Conservation (phyloP, 2,329 filamentous ascomycete species). For the Colletotrichum tropicale region DNA sequence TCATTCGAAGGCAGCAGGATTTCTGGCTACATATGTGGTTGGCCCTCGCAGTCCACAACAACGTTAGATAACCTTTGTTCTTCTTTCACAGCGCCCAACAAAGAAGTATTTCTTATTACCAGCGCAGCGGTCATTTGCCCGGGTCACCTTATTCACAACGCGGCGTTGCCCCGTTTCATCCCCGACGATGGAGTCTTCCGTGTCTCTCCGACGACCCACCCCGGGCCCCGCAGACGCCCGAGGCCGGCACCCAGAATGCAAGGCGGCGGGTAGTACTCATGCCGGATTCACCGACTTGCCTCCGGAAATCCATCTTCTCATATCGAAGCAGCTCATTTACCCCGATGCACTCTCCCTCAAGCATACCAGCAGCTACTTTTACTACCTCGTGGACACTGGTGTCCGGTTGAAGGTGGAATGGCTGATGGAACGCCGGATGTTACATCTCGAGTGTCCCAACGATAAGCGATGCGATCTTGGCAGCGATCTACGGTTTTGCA, state of each 20-base stretch:
- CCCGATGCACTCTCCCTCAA: conserved; percentile 75
- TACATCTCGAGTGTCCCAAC: conserved; percentile 70
- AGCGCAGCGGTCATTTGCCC: too few relatives aligned
- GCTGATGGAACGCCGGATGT: conserved; percentile 66
- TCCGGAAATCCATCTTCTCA: conserved; percentile 69
- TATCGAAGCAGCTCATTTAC: conserved; percentile 66
- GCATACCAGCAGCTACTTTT: conserved; percentile 68
- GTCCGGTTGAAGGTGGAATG: conserved; percentile 70
- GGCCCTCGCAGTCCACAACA: not conserved
- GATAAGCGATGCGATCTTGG: conserved; percentile 60
- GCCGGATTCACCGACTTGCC: conserved; percentile 58
- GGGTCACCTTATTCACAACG: not conserved
- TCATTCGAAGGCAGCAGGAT: conserved; percentile 4
- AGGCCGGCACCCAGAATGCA: not conserved
- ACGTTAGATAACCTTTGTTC: not conserved
- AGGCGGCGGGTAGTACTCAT: not conserved
- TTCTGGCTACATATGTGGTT: not conserved
- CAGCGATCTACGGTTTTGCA: conserved; percentile 64
- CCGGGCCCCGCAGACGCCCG: not conserved
- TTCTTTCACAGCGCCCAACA: not conserved
- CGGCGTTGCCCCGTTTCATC: not conserved
- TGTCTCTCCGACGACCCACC: not conserved
- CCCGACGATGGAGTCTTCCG: not conserved
- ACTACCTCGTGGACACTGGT: conserved; percentile 67
- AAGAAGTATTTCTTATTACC: too few relatives aligned